These are phyloP conservation scores for Euphorbia lathyris DNA, from an alignment of 345 rosid genomes.

Conservation along the genomic window DNA sequence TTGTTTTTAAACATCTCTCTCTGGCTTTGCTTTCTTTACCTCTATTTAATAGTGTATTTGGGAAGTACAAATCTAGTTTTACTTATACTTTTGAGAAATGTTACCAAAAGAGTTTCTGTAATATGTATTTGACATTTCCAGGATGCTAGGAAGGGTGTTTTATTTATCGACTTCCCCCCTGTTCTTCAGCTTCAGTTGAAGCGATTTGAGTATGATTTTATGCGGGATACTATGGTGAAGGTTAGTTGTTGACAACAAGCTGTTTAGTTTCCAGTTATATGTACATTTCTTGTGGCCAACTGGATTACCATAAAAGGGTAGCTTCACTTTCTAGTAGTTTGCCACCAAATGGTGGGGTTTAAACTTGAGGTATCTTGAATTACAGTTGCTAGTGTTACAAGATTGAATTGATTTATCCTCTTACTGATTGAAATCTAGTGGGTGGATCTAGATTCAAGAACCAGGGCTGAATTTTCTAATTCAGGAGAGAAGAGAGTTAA, in stretches of 20 bases:
- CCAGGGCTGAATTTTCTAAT: neutral
- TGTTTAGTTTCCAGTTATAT: neutral
- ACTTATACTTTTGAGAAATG: neutral
- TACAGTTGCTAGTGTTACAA: neutral
- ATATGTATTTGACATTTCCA: constrained; percentile 18
- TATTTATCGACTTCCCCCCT: constrained; percentile 82
- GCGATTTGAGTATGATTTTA: constrained; percentile 49
- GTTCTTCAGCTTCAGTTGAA: constrained; percentile 61
- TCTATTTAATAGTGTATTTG: neutral
- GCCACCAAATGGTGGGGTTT: neutral
- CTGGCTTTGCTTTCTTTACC: neutral
- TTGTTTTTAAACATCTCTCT: neutral
- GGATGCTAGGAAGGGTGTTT: constrained; percentile 51
- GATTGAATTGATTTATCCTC: neutral
- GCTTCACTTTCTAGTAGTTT: neutral
- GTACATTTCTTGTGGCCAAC: neutral
- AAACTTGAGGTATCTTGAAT: neutral
- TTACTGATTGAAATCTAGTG: neutral
- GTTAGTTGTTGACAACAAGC: constrained; percentile 20
- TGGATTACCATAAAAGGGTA: neutral
- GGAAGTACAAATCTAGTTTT: neutral
- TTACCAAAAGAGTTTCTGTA: constrained; percentile 11
- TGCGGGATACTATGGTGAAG: constrained; percentile 53
- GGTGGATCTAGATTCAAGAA: neutral
- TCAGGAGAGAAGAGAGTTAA: neutral